These are phyloP conservation scores for Gautieria morchelliformis DNA, from an alignment of 768 basidiomycete genomes.

Conservation along the genomic window DNA sequence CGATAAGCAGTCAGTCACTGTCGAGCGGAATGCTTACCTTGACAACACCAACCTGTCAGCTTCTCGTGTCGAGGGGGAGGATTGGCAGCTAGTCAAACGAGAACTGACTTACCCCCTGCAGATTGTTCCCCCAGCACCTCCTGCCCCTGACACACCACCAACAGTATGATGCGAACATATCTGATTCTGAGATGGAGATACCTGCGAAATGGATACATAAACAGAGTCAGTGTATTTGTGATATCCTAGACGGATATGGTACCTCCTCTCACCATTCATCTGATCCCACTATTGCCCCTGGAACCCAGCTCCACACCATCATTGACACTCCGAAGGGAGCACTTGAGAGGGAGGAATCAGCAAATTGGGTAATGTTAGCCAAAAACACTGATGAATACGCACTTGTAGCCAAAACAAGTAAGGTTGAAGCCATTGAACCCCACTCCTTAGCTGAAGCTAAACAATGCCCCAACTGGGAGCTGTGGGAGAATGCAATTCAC, in stretches of 20 bases:
- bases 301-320: too few relatives aligned
- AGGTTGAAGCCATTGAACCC: constrained; percentile 5
- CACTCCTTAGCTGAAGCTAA: constrained; percentile 17
- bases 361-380: not conserved
- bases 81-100: too few relatives aligned
- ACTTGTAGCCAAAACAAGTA: constrained; percentile 9
- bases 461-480: constrained; percentile 19
- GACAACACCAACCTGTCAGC: not conserved
- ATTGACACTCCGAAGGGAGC: too few relatives aligned
- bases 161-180: not conserved
- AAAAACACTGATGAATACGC: not conserved
- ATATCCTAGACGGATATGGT: not conserved
- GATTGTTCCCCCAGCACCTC: too few relatives aligned
- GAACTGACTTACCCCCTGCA: not conserved
- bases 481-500: too few relatives aligned
- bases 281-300: too few relatives aligned
- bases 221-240: not conserved
- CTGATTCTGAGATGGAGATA: not conserved
- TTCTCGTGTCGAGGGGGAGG: too few relatives aligned
- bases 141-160: too few relatives aligned
- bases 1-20: constrained; percentile 8
- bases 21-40: constrained; percentile 8
- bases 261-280: too few relatives aligned
- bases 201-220: not conserved
- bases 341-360: too few relatives aligned